Evolutionary conservation across 2,329 filamentous ascomycete species (phyloP), one percentile per base, ranked within the genome.

Genomic region (Colletotrichum phormii): DNA sequence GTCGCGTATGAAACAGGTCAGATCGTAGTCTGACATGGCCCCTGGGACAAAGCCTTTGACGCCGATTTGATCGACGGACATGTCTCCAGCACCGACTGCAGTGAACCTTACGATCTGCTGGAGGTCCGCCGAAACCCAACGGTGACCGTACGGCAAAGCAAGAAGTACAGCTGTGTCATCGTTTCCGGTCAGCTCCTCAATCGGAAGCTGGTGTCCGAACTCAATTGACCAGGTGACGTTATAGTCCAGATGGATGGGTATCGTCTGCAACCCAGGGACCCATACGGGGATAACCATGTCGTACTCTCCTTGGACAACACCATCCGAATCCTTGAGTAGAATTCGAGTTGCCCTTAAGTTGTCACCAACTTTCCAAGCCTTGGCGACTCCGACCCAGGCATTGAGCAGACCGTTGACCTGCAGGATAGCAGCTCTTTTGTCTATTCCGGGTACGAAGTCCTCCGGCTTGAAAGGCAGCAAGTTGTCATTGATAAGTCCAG

Each of bases 401-500:
- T 84, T 84, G 64, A 85, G 81, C 18, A 82, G 78, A 6, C 80
- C 77, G 5, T 81, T 80, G 3, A 86, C 84, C 5, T 79, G 73
- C 3, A 81, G 77, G 11, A 83, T 75, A 0, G 83, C 73, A 2
- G 77, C 77, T 0, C 85, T 82, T 2, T 79, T 78, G 42, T 86
- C 82, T 1, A 86, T 76, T 0, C 81, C 82, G 2, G 81, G 77
- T 4, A 80, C 74, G 9, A 82, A 75, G n/a, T 85, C 84, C 2
- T 85, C 80, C 11, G 84, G 81, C 66, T 81, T 81, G 15, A 87
- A 83, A 9, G 96, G 96, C 53, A 98, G 85, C 0, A 98, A 82
- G 76, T 97, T 87, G 15, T 97, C 89, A 74, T 94, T 95, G 1
- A 98, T 82, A 5, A 98, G 84, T 0, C 93, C 92, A 31, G 89